A percentile compares a stretch with the other conserved stretches of the same genome.
Conservation (phyloP, 768 basidiomycete species). For the Multifurca ochricompacta region DNA sequence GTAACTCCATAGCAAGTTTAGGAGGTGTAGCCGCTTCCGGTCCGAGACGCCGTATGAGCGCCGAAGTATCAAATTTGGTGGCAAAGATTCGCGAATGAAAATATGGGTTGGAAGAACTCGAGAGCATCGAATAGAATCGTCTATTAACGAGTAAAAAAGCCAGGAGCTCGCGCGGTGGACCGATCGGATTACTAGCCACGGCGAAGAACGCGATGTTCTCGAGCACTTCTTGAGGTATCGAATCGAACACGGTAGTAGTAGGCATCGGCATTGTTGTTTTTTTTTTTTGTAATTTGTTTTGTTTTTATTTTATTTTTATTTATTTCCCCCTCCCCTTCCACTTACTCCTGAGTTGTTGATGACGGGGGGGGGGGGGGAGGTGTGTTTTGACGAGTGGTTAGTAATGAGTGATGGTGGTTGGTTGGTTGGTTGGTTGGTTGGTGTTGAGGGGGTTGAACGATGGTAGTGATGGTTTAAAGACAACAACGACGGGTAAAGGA, state of each 20-base stretch:
- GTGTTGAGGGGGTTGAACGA: not conserved
- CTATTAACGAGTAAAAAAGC: constrained; percentile 48
- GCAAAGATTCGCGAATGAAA: constrained; percentile 68
- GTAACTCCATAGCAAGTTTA: constrained; percentile 54
- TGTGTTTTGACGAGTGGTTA: not conserved
- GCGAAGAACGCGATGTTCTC: constrained; percentile 69
- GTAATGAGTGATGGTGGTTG: not conserved
- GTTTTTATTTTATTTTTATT: too few relatives aligned
- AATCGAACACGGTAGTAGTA: constrained; percentile 35
- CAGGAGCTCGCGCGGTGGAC: constrained; percentile 54
- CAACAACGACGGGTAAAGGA: not conserved
- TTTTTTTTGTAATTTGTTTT: too few relatives aligned
- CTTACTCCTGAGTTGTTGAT: too few relatives aligned
- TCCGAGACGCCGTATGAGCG: constrained; percentile 45
- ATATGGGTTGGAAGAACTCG: constrained; percentile 47
- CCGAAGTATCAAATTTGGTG: constrained; percentile 54
- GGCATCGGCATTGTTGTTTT: too few relatives aligned
- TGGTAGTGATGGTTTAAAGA: not conserved
- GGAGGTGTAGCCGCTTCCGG: constrained; percentile 32
- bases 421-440: not conserved
- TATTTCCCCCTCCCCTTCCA: too few relatives aligned
- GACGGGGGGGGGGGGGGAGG: too few relatives aligned
- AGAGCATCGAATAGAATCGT: constrained; percentile 41
- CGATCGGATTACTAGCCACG: constrained; percentile 38
- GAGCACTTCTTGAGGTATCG: constrained; percentile 68